Evolutionary conservation across 352 stramenopile species (phyloP).

Genomic region (Phytophthora crassamura): DNA sequence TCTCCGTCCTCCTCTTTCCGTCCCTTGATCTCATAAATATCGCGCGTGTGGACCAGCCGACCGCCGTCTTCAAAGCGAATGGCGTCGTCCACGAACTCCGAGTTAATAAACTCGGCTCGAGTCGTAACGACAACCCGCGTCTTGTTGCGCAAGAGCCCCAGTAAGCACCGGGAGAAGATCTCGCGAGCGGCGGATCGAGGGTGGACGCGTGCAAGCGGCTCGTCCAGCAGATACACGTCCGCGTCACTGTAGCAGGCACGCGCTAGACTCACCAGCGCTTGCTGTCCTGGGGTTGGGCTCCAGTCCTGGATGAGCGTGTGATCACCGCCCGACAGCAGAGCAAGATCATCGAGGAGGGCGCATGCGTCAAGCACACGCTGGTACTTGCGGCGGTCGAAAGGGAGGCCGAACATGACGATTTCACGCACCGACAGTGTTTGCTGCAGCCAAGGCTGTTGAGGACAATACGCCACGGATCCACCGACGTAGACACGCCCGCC

Average conservation of each 20-base stretch:
- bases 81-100: constrained; percentile 64
- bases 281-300: constrained; percentile 70
- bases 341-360: constrained; percentile 79
- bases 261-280: constrained; percentile 78
- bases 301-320: constrained; percentile 80
- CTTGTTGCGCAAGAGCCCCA: constrained; percentile 68
- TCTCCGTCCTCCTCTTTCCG: constrained; percentile 24
- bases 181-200: constrained; percentile 73
- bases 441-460: constrained; percentile 93
- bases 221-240: constrained; percentile 75
- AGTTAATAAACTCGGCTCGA: constrained; percentile 70
- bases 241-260: constrained; percentile 89
- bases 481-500: constrained; percentile 62
- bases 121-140: constrained; percentile 76
- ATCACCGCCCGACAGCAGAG: constrained; percentile 82
- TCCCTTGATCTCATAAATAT: constrained; percentile 37
- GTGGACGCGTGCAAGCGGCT: constrained; percentile 56
- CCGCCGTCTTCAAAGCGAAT: constrained; percentile 60
- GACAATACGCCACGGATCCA: constrained; percentile 84
- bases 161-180: constrained; percentile 84
- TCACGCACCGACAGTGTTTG: constrained; percentile 69
- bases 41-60: constrained; percentile 51
- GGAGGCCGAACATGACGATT: constrained; percentile 95
- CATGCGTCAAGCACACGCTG: constrained; percentile 80
- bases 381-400: constrained; percentile 78